A percentile compares a stretch with the other conserved stretches of the same genome.
These are phyloP conservation scores for Chlorella variabilis DNA, from an alignment of 163 green algal species.

Conservation along the genomic window DNA sequence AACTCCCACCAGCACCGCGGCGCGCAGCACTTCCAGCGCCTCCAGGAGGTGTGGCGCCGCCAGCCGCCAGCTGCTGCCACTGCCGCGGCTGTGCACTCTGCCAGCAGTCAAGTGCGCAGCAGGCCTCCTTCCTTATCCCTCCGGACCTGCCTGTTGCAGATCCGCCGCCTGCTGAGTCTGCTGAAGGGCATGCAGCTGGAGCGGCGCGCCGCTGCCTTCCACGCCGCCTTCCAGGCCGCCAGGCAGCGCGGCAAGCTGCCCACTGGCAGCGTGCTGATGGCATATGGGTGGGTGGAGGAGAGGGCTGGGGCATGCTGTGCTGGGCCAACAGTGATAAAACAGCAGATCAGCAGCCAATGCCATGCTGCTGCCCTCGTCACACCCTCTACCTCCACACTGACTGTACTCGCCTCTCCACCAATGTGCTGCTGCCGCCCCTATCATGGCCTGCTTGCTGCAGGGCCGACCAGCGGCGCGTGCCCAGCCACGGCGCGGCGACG, in stretches of 20 bases:
- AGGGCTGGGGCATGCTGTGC: no score
- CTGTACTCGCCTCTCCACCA: not conserved
- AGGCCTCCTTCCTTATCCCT: not conserved
- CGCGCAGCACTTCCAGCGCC: slow-evolving; percentile 46
- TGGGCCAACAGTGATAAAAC: no score
- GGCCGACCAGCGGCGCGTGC: slow-evolving; percentile 34
- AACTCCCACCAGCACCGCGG: slow-evolving; percentile 72
- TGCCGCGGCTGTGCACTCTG: not conserved
- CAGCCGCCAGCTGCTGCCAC: not conserved
- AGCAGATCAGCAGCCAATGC: no score
- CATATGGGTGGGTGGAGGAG: slow-evolving; percentile 1
- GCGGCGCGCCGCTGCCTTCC: slow-evolving; percentile 7
- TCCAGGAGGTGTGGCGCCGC: slow-evolving; percentile 51
- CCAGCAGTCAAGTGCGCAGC: not conserved
- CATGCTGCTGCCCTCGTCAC: no score
- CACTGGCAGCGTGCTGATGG: slow-evolving; percentile 27
- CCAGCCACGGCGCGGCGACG: slow-evolving; percentile 29
- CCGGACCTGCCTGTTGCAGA: slow-evolving; percentile 14
- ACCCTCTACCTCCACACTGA: not conserved
- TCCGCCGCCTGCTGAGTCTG: slow-evolving; percentile 37
- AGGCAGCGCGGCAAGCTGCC: not conserved
- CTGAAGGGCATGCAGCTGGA: slow-evolving; percentile 32
- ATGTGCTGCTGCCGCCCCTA: not conserved
- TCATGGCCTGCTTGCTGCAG: slow-evolving; percentile 6
- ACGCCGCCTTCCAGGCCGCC: not conserved